Evolutionary conservation across 2,329 filamentous ascomycete species (phyloP).

Genomic region (Diaporthe humulicola): DNA sequence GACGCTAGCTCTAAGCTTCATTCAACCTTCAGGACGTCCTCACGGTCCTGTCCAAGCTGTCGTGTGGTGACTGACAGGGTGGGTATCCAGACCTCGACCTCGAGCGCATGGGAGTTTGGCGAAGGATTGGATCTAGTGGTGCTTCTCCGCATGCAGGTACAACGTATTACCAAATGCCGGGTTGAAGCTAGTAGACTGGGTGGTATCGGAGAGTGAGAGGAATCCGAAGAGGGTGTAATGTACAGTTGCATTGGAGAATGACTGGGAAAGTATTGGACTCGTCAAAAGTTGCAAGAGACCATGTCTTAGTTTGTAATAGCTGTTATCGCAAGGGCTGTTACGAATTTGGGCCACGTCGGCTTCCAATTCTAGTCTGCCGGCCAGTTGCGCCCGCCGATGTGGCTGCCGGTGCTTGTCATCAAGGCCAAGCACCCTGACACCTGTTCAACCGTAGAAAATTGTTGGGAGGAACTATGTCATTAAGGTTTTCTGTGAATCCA

Average conservation of each 20-base stretch:
- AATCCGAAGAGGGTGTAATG: conserved; percentile 1
- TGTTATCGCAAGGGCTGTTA: background rate
- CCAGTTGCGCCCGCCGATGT: too few relatives aligned
- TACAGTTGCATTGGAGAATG: conserved; percentile 18
- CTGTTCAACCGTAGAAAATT: background rate
- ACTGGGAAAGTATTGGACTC: background rate
- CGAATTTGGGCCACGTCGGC: background rate
- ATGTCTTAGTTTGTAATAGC: background rate
- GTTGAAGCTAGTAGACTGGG: background rate
- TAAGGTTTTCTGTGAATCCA: conserved; percentile 9
- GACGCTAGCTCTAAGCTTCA: conserved; percentile 7
- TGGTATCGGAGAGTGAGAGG: background rate
- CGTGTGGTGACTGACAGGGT: background rate
- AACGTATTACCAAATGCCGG: background rate
- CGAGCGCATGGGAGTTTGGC: background rate
- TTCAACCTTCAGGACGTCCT: background rate
- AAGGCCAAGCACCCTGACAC: background rate
- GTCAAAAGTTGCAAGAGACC: conserved; percentile 1
- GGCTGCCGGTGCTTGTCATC: background rate
- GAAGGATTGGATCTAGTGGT: conserved; percentile 8
- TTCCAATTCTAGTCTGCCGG: conserved; percentile 3
- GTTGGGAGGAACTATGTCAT: background rate
- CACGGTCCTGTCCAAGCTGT: too few relatives aligned
- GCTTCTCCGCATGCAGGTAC: conserved; percentile 13
- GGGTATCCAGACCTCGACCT: background rate